Base-by-base conservation (phyloP, 345 rosid genomes). In the Sonneratia caseolaris region DNA sequence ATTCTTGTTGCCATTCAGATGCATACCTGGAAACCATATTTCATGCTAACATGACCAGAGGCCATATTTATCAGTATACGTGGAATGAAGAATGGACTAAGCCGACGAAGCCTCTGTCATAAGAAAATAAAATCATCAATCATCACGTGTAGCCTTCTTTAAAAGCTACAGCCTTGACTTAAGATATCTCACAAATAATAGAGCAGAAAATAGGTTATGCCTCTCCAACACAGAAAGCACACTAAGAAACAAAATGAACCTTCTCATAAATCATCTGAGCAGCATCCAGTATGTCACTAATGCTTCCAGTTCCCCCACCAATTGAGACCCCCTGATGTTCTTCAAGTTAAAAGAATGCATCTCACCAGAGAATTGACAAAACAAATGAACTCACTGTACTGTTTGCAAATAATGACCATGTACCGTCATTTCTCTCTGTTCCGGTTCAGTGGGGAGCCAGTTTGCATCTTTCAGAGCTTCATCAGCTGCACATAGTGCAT, bases 271-370 rank as follows among this genome's bases (percentile, higher is more conserved):
- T 89, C 92, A 95, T 77, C 79, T 86, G 85, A 15, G 97, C 93
- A 37, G 97, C 99, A 70, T 88, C 93, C 49, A 95, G 72, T 72
- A 86, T 81, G 71, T 95, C 99, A 72, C 85, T 73, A 62, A 95
- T 95, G 81, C 99, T 90, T 80, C 99, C 99, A 37, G 83, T 95
- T 67, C 97, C 97, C 57, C 92, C 97, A 66, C 99, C 99, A 72
- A 95, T 90, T 22, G 99, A 92, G 75, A 94, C 96, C 72, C 98
- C 98, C 97, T 94, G 84, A 65, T 57, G 73, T 81, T 80, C 77
- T 76, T 74, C 75, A 79, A 51, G 78, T 72, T 79, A 81, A 76
- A 76, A 51, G 68, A 76, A 75, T 38, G 71, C 37, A 66, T 57
- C 72, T 71, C 66, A 71, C 51, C 71, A 78, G 62, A 35, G 55